A percentile compares a stretch with the other conserved stretches of the same genome.
phyloP scores from a whole-genome alignment of 768 basidiomycete species.

The Boletus sp. region DNA sequence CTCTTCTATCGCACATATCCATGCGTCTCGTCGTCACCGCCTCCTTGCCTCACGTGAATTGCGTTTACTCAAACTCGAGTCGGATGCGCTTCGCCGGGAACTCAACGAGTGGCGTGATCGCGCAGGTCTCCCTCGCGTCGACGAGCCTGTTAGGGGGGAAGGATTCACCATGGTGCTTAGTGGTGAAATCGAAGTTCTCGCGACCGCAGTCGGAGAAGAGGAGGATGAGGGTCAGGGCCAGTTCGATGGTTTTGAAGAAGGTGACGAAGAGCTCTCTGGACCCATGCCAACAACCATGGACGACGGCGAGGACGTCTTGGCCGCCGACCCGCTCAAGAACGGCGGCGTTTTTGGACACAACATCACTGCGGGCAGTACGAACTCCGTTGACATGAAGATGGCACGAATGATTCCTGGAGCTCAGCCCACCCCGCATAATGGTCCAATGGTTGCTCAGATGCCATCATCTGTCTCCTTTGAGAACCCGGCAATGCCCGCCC shows the following conservation, averaged over 20 bases:
- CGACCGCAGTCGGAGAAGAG: conserved; percentile 50
- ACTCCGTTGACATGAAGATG: conserved; percentile 26
- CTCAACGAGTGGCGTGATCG: conserved; percentile 92
- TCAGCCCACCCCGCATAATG: conserved; percentile 26
- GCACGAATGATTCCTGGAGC: conserved; percentile 24
- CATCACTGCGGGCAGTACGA: conserved; percentile 30
- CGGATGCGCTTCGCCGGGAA: conserved; percentile 84
- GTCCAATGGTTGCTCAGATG: conserved; percentile 46
- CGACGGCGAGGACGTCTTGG: conserved; percentile 31
- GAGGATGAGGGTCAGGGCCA: conserved; percentile 45
- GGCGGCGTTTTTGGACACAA: conserved; percentile 30
- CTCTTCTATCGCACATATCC: conserved; percentile 86
- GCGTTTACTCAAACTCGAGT: conserved; percentile 71
- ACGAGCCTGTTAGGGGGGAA: conserved; percentile 70
- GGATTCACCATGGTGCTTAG: conserved; percentile 67
- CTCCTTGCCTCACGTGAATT: conserved; percentile 79
- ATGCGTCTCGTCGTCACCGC: conserved; percentile 77
- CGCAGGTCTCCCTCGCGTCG: conserved; percentile 63
- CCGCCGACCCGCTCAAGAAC: conserved; percentile 30
- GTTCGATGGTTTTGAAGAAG: conserved; percentile 39
- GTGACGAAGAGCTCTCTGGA: conserved; percentile 38
- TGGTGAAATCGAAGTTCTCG: conserved; percentile 68
- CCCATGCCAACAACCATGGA: conserved; percentile 26
- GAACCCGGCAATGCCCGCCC: conserved; percentile 47
- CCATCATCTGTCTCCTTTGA: conserved; percentile 45